Evolutionary conservation across 345 rosid species (phyloP), one percentile per base, ranked within the genome.

Genomic region (Eucalyptus viminalis): DNA sequence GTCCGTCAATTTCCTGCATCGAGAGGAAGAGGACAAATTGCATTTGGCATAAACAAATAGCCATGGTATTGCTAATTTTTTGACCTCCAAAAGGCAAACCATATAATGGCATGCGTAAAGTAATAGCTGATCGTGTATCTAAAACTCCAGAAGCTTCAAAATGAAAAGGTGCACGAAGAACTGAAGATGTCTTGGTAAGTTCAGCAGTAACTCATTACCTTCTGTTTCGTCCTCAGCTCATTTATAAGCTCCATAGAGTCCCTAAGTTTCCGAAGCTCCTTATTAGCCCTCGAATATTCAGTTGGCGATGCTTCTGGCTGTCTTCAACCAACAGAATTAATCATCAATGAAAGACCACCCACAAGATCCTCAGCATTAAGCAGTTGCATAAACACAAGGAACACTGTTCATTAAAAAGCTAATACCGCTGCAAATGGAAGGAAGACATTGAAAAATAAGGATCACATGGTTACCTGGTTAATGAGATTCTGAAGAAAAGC

Each of bases 271-370:
- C 95, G 93, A 86, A 97, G 95, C 91, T 98, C 99, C 91, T 97
- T 97, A 91, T 96, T 98, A 88, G 98, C 98, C 91, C 86, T 96
- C 2, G 99, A 90, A 89, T 92, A 97, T 91, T 96, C 99, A 24
- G 91, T 76, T n/a, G 95, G 97, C 6, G 96, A 95, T 92, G 93
- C 94, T 92, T 97, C 99, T 80, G 97, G 98, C 99, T 97, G 95
- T 95, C 97, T 96, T 96, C 93, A 92, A 91, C 89, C 94, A 94
- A 93, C 86, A 91, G 21, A 89, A 49, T 60, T 90, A 89, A 87
- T 62, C 14, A 83, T 89, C 89, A 89, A 86, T 21, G 53, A 80
- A 86, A 62, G 45, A 88, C 83, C 76, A 56, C 4, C 49, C 43
- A 54, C 65, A 53, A 87, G 88, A 89, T 89, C 47, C 81, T 56